Percentiles rank a stretch among this genome's conserved stretches.
Evolutionary conservation across 768 basidiomycete species (phyloP).

Genomic region (Krasilnikovozyma curviuscula): DNA sequence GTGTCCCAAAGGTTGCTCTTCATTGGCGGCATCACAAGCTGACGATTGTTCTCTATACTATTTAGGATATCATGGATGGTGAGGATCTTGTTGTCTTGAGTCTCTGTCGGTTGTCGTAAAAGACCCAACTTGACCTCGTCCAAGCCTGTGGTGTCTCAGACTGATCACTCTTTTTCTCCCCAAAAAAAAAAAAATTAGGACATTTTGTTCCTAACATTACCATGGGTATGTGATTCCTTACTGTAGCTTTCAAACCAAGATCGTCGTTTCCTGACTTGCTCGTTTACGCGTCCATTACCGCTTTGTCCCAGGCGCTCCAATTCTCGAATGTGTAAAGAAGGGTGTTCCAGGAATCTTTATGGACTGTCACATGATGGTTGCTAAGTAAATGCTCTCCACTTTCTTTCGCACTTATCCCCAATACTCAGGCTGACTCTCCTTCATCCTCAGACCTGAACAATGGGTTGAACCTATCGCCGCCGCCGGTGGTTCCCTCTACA

Average conservation of each 20-base stretch:
- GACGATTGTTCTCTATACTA: too few relatives aligned
- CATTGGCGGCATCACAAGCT: too few relatives aligned
- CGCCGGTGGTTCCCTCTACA: conserved; percentile 85
- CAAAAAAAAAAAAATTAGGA: too few relatives aligned
- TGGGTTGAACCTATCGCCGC: conserved; percentile 94
- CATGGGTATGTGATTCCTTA: conserved; percentile 59
- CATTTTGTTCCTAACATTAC: conserved; percentile 99
- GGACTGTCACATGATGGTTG: conserved; percentile 99
- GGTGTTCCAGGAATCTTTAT: conserved; percentile 88
- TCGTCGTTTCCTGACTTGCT: neutral
- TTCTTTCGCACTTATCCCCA: neutral
- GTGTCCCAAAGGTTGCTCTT: too few relatives aligned
- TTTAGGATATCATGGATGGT: too few relatives aligned
- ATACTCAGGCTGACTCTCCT: neutral
- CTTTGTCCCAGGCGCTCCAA: conserved; percentile 48
- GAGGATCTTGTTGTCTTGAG: too few relatives aligned
- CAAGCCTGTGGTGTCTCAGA: too few relatives aligned
- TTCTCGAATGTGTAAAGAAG: conserved; percentile 66
- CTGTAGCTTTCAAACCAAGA: neutral
- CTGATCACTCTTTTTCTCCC: too few relatives aligned
- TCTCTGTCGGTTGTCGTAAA: too few relatives aligned
- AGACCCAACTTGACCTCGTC: too few relatives aligned
- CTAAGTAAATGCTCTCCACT: conserved; percentile 28
- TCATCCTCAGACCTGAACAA: conserved; percentile 28
- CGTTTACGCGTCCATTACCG: neutral